Percentiles rank a stretch among this genome's conserved stretches.
Conservation (phyloP, 2,329 filamentous ascomycete genomes). For the Pleomassaria siparia region DNA sequence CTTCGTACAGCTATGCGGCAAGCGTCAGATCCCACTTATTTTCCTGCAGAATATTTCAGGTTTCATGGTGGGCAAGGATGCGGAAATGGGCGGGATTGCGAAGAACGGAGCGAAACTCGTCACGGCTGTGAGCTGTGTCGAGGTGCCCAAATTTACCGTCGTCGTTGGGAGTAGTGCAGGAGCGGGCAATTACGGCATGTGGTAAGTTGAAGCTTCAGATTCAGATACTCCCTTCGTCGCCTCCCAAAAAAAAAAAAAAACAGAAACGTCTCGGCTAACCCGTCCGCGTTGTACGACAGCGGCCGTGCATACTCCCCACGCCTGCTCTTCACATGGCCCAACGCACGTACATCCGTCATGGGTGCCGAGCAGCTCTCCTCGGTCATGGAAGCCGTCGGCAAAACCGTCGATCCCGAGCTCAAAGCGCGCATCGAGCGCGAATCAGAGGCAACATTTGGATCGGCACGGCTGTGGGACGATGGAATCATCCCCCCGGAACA, state of each 20-base stretch:
- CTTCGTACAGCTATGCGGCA: slow-evolving; percentile 92
- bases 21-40: slow-evolving; percentile 84
- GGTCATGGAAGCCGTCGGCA: slow-evolving; percentile 94
- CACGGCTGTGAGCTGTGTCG: slow-evolving; percentile 88
- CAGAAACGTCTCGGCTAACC: not conserved
- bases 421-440: slow-evolving; percentile 85
- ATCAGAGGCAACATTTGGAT: slow-evolving; percentile 85
- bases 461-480: slow-evolving; percentile 80
- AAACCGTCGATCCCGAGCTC: slow-evolving; percentile 76
- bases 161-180: slow-evolving; percentile 92
- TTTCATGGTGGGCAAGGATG: slow-evolving; percentile 95
- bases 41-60: slow-evolving; percentile 97
- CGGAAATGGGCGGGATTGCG: slow-evolving; percentile 91
- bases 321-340: slow-evolving; percentile 96
- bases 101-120: slow-evolving; percentile 98
- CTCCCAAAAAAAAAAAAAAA: not conserved
- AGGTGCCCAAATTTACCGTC: slow-evolving; percentile 96
- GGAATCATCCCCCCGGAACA: slow-evolving; percentile 54
- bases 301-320: slow-evolving; percentile 89
- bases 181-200: slow-evolving; percentile 98
- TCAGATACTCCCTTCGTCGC: not conserved
- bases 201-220: too few species aligned
- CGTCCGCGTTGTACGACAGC: slow-evolving; percentile 52
- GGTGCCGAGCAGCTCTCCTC: slow-evolving; percentile 85
- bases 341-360: slow-evolving; percentile 96